Conservation (phyloP, 257 asterid genomes). For the Solanum commersonii region DNA sequence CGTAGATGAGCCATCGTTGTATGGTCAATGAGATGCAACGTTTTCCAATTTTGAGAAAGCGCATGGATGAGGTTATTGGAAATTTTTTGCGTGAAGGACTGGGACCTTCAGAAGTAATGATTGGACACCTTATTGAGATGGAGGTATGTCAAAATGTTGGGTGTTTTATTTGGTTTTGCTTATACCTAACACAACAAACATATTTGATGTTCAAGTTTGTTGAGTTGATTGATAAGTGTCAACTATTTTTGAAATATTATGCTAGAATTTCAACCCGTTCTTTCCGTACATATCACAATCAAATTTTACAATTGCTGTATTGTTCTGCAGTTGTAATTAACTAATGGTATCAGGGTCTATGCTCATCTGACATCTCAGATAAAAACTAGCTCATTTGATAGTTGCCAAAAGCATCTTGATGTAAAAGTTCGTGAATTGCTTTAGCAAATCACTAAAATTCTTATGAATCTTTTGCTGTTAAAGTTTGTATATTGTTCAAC, state of each 20-base stretch:
- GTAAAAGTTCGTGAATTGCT: background rate
- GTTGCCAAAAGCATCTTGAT: background rate
- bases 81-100: constrained; percentile 76
- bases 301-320: background rate
- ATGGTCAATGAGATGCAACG: constrained; percentile 77
- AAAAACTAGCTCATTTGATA: background rate
- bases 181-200: background rate
- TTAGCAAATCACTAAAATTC: background rate
- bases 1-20: constrained; percentile 84
- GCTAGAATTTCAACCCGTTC: background rate
- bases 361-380: background rate
- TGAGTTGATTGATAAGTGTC: background rate
- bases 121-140: constrained; percentile 77
- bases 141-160: constrained; percentile 38
- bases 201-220: background rate
- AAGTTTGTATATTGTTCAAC: background rate
- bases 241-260: background rate
- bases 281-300: background rate
- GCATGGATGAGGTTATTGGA: constrained; percentile 73
- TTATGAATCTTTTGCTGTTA: background rate
- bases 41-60: constrained; percentile 63
- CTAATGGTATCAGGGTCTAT: background rate
- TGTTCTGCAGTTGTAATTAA: background rate
- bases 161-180: background rate
- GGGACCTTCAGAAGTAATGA: constrained; percentile 79